Conservation (phyloP, 768 basidiomycete species). For the Mycena epipterygia region DNA sequence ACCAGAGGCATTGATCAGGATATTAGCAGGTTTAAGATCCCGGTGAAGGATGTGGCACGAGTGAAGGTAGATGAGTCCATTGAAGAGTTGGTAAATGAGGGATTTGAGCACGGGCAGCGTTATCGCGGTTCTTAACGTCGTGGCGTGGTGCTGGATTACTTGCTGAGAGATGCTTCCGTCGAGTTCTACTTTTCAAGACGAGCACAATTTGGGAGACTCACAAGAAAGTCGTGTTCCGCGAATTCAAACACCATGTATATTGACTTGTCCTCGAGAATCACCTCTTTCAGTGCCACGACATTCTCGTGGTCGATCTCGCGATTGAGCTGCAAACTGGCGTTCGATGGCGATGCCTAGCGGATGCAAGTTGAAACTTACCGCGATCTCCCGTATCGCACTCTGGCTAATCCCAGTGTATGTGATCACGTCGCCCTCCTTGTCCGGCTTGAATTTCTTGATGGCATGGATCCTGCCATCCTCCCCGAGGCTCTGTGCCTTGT, state of each 20-base stretch:
- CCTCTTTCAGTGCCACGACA: slow-evolving; percentile 91
- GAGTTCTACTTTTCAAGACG: background rate
- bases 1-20: slow-evolving; percentile 91
- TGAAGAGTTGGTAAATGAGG: slow-evolving; percentile 93
- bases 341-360: background rate
- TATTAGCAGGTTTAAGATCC: slow-evolving; percentile 98
- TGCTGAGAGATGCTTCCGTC: slow-evolving; percentile 68
- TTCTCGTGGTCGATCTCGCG: slow-evolving; percentile 93
- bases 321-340: slow-evolving; percentile 70
- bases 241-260: slow-evolving; percentile 99
- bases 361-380: slow-evolving; percentile 65
- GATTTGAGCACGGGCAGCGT: slow-evolving; percentile 89
- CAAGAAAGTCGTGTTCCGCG: slow-evolving; percentile 98
- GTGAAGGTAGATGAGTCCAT: slow-evolving; percentile 95
- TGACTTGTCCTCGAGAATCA: slow-evolving; percentile 97
- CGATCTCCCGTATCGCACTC: slow-evolving; percentile 96
- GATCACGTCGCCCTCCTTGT: slow-evolving; percentile 97
- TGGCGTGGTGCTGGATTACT: slow-evolving; percentile 98
- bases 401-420: slow-evolving; percentile 99
- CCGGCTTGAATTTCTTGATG: slow-evolving; percentile 99
- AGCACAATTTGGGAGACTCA: slow-evolving; percentile 52
- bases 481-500: slow-evolving; percentile 90
- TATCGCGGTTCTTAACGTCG: slow-evolving; percentile 85
- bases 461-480: slow-evolving; percentile 84
- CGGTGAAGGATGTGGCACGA: slow-evolving; percentile 95